Base-by-base conservation (phyloP, 1,139 yeast species). In the Sugiyamaella paludigena region DNA sequence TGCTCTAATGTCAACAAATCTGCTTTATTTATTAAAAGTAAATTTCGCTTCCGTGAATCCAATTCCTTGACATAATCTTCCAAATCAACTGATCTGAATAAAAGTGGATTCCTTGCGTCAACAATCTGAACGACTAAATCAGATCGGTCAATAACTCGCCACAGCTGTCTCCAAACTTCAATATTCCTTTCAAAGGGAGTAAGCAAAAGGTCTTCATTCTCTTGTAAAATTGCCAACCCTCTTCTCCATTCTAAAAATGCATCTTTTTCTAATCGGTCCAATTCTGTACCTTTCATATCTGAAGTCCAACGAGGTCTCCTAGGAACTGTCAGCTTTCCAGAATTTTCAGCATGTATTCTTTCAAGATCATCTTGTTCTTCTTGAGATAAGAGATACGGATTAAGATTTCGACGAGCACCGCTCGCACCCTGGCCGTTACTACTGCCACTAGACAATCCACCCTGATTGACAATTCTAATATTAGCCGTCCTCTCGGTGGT, bases 161-260 rank as follows among this genome's bases (percentile, higher is more conserved):
- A 94, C 58, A 94, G 74, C 70, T 94, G 99, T 66, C 94, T 83
- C 99, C 99, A 94, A 52, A 94, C 98, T 73, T 92, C 97, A 58
- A 94, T 76, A 66, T 94, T 94, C 70, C 98, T 80, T 72, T 94
- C 99, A 65, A 92, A 94, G 1, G 99, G 99, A 0, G 99, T 94
- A 67, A 94, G 76, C 54, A 91, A 73, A 60, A 94, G 74, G 65
- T 92, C 96, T 37, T 76, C 80, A 54, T 76, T 78, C 64, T 92
- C 96, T 54, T 94, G 94, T 52, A 94, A 75, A 40, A 77, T 70
- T 0, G 98, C 98, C 54, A 94, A 75, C 40, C 83, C 82, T 64
- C 98, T 78, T 72, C 98, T 80, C 99, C 98, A 94, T 30, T 85
- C 84, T 62, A 94, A 76, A 63, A 94, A 94, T 1, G 97, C 84